phyloP scores from a whole-genome alignment of 805 yeast species.

The Candida tammaniensis region DNA sequence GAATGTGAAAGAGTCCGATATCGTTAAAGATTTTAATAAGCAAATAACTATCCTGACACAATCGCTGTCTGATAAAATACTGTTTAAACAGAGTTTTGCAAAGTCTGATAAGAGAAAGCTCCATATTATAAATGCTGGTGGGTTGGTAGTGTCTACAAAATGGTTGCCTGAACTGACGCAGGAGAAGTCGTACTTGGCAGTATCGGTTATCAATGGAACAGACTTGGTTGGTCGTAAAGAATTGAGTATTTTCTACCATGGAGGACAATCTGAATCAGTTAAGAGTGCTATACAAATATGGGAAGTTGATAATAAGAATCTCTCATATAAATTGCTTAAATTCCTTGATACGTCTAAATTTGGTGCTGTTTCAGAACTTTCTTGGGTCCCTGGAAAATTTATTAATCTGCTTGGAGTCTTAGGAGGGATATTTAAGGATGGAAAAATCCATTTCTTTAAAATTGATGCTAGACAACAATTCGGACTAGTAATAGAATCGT shows the following conservation, averaged over 20 bases:
- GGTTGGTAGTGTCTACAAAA: slow-evolving; percentile 48
- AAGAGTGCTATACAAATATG: slow-evolving; percentile 47
- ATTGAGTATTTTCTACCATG: slow-evolving; percentile 28
- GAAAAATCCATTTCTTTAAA: slow-evolving; percentile 48
- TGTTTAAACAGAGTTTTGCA: slow-evolving; percentile 1
- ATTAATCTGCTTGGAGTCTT: slow-evolving; percentile 37
- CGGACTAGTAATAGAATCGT: slow-evolving; percentile 18
- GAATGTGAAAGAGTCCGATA: no score
- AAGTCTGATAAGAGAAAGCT: slow-evolving; percentile 28
- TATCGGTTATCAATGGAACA: slow-evolving; percentile 40
- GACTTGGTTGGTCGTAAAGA: slow-evolving; percentile 22
- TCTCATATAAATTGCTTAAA: slow-evolving; percentile 25
- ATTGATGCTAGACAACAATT: slow-evolving; percentile 19
- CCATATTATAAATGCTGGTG: slow-evolving; percentile 46
- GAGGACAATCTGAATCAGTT: slow-evolving; percentile 9
- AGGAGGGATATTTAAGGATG: slow-evolving; percentile 58
- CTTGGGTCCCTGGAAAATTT: slow-evolving; percentile 37
- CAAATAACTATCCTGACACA: background rate
- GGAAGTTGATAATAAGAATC: slow-evolving; percentile 27
- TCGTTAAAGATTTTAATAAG: no score
- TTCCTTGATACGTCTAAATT: slow-evolving; percentile 29
- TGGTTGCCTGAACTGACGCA: slow-evolving; percentile 42
- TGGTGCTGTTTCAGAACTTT: slow-evolving; percentile 44
- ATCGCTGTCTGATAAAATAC: background rate
- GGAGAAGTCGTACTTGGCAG: slow-evolving; percentile 45